phyloP scores from a whole-genome alignment of 2,329 filamentous ascomycete species.

The Coniella lustricola region DNA sequence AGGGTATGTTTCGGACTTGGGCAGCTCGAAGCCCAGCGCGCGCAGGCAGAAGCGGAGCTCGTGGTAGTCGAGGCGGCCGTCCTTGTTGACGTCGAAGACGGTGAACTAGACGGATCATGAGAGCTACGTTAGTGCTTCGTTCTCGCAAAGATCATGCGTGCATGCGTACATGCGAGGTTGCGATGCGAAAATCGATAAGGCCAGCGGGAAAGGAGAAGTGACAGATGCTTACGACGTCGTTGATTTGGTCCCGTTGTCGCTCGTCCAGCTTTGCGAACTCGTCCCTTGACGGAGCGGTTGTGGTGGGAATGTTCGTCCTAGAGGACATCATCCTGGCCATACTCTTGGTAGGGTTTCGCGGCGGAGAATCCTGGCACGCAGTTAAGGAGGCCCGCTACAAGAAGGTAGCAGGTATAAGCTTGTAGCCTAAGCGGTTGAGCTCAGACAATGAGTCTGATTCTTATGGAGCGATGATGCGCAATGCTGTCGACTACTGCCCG shows the following conservation, averaged over 20 bases:
- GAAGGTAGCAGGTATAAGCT: no score
- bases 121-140: neutral
- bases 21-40: slow-evolving; percentile 86
- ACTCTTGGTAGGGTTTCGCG: no score
- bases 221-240: slow-evolving; percentile 67
- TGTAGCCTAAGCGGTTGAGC: no score
- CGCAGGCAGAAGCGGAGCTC: slow-evolving; percentile 96
- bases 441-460: no score
- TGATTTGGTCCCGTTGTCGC: slow-evolving; percentile 87
- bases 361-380: no score
- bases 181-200: no score
- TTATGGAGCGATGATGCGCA: no score
- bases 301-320: slow-evolving; percentile 13
- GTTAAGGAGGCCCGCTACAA: no score
- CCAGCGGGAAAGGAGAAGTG: neutral
- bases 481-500: no score
- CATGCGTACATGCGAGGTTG: no score
- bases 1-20: slow-evolving; percentile 75
- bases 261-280: slow-evolving; percentile 55
- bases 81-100: slow-evolving; percentile 94
- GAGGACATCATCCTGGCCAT: slow-evolving; percentile 15
- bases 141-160: neutral
- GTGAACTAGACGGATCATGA: slow-evolving; percentile 55
- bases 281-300: slow-evolving; percentile 24
- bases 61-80: slow-evolving; percentile 91